Percentiles rank a stretch among this genome's conserved stretches.
Conservation (phyloP, 164 flowering plant species). For the Akebia trifoliata region DNA sequence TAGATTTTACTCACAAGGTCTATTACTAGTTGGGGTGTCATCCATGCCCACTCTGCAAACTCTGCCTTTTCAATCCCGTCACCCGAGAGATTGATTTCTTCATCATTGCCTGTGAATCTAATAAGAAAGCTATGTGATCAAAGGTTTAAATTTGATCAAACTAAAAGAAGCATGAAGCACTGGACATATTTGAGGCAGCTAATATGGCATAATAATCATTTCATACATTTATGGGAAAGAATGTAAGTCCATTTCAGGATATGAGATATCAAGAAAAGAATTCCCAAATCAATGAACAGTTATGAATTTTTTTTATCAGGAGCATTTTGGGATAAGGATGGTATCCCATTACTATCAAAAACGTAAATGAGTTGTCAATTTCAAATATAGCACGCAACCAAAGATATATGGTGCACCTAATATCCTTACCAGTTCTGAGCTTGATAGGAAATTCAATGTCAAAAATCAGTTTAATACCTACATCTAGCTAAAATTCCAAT, state of each 20-base stretch:
- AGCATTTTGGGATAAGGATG: no score
- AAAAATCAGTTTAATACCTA: neutral
- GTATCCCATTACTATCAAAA: no score
- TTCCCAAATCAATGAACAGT: no score
- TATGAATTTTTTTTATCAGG: no score
- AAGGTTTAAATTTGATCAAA: neutral
- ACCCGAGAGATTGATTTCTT: conserved; percentile 87
- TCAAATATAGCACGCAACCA: conserved; percentile 5
- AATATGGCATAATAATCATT: no score
- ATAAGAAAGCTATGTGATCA: conserved; percentile 74
- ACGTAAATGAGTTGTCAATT: neutral
- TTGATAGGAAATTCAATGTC: conserved; percentile 30
- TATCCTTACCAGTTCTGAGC: conserved; percentile 83
- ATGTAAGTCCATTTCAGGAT: no score
- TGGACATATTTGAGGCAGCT: no score
- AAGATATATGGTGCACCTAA: neutral
- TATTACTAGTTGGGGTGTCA: conserved; percentile 64
- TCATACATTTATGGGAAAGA: no score
- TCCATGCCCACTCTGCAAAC: conserved; percentile 95
- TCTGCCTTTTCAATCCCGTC: conserved; percentile 90
- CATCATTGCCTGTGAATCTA: conserved; percentile 75
- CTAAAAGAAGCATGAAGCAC: no score
- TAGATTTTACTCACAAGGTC: conserved; percentile 48
- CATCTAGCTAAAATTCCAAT: no score
- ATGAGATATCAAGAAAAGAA: no score